Evolutionary conservation across 257 asterid species (phyloP), one percentile per base, ranked within the genome.

Genomic region (Cruciata laevipes): DNA sequence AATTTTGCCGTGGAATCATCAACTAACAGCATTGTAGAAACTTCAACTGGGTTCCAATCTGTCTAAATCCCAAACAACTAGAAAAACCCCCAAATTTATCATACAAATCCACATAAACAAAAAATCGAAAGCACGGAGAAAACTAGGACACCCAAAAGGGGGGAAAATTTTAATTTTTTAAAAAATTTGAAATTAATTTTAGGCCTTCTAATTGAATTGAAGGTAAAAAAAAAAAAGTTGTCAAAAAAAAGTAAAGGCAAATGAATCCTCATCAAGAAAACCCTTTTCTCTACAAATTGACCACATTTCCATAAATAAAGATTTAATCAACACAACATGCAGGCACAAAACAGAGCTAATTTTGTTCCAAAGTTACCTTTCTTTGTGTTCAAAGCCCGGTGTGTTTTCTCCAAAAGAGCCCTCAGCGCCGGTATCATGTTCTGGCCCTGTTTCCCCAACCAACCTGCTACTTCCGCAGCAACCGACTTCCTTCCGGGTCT

Each of bases 401-500:
- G 63, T 61, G 70, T 79, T 82, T 51, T 81, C 91, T 62, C 89
- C 89, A 81, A 76, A 81, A 3, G 89, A 80, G 52, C 77, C 75
- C 59, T 79, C 88, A 69, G 72, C 74, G 42, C 78, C 82, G 69
- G 53, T 62, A 58, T 73, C 75, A 63, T 69, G 21, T 32, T 68
- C 69, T 23, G 65, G 74, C 61, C 44, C 80, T 4, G 32, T 69
- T 71, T 61, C 79, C 52, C 67, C 65, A 20, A 21, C 71, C 23
- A 17, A 62, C 42, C 66, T 47, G 20, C 49, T 63, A 69, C 56
- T 61, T 25, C 37, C 62, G 7, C 44, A 66, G 60, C 57, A 57
- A 3, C 52, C 31, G 57, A n/a, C 72, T 17, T 30, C 75, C 49
- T 60, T 63, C 44, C 51, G 44, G 74, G 62, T 27, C 40, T 61